Conservation (phyloP, 306 rosid genomes). For the Fragaria ananassa region DNA sequence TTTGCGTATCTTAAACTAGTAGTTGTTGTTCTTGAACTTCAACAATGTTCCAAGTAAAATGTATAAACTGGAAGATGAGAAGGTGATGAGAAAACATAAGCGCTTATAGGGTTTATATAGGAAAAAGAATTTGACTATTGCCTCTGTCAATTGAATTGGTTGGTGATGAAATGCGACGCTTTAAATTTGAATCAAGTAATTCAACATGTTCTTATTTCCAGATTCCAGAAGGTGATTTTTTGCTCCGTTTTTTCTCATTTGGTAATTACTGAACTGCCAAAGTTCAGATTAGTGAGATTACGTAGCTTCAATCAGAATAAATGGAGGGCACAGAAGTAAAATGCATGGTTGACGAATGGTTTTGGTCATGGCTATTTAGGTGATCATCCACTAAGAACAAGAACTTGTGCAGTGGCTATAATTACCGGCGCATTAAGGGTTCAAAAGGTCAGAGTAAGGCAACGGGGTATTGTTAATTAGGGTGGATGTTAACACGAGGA, state of each 20-base stretch:
- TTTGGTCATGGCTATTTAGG: conserved; percentile 8
- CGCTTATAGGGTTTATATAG: conserved; percentile 21
- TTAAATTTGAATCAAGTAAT: neutral
- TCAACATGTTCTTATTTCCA: conserved; percentile 8
- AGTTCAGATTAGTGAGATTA: neutral
- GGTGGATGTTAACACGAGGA: neutral
- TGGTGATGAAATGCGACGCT: neutral
- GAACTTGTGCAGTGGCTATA: neutral
- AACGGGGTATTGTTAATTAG: neutral
- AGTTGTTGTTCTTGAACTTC: neutral
- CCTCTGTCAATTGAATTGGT: neutral
- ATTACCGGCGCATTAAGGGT: conserved; percentile 2
- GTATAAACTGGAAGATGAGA: neutral
- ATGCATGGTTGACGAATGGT: neutral
- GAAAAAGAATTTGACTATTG: neutral
- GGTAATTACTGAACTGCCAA: neutral
- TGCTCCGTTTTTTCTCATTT: conserved; percentile 6
- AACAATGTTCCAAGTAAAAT: neutral
- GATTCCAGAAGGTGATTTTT: conserved; percentile 2
- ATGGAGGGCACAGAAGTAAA: conserved; percentile 8
- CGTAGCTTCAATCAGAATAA: neutral
- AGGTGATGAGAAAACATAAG: neutral
- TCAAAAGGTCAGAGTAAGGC: conserved; percentile 9
- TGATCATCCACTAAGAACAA: conserved; percentile 2
- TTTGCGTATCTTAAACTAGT: neutral